Percentiles rank a stretch among this genome's conserved stretches.
Evolutionary conservation across 768 basidiomycete species (phyloP).

Genomic region (Tulasnella sp.): DNA sequence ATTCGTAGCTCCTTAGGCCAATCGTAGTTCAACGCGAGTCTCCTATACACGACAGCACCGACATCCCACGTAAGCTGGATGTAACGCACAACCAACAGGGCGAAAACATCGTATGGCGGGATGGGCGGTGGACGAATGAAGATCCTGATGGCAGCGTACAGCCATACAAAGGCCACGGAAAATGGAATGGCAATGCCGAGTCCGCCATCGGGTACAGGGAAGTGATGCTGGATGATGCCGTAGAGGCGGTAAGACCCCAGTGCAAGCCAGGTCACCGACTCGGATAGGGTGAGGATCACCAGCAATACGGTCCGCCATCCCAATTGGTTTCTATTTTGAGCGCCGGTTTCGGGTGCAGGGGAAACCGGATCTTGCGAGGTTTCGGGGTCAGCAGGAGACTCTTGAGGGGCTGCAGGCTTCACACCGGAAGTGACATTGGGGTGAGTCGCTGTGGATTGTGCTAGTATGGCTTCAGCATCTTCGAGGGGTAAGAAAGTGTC

Average conservation of each 20-base stretch:
- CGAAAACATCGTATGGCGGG: conserved; percentile 50
- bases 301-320: conserved; percentile 53
- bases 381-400: background rate
- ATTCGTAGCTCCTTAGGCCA: conserved; percentile 29
- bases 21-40: conserved; percentile 33
- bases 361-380: background rate
- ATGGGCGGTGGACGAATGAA: conserved; percentile 43
- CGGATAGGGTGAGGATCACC: conserved; percentile 40
- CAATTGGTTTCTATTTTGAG: background rate
- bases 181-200: conserved; percentile 24
- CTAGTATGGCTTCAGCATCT: conserved; percentile 19
- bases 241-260: conserved; percentile 41
- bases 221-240: conserved; percentile 27
- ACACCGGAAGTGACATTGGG: background rate
- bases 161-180: conserved; percentile 45
- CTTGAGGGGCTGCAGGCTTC: background rate
- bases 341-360: background rate
- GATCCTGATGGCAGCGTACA: conserved; percentile 31
- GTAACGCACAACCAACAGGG: conserved; percentile 42
- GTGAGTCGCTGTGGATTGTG: background rate
- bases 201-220: background rate
- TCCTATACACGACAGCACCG: conserved; percentile 43
- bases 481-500: conserved; percentile 16
- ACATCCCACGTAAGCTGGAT: conserved; percentile 36
- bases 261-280: conserved; percentile 48